Percentiles rank a stretch among this genome's conserved stretches.
Evolutionary conservation across 345 rosid species (phyloP).

Genomic region (Eucalyptus tenuipes): DNA sequence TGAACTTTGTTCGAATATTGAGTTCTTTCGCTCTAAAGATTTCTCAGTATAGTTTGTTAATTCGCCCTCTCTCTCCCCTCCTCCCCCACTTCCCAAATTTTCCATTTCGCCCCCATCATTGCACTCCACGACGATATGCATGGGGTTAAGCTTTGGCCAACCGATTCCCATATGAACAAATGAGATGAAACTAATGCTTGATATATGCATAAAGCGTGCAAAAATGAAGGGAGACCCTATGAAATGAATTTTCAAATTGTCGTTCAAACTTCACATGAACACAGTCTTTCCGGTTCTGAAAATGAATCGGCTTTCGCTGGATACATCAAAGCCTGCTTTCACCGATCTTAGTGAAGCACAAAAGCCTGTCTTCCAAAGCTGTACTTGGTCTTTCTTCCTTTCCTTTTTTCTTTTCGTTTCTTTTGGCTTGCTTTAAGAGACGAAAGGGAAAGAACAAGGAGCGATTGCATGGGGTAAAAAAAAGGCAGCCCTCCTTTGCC

Average conservation of each 20-base stretch:
- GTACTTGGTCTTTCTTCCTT: background rate
- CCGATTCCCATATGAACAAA: background rate
- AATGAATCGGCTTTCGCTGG: background rate
- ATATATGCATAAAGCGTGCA: background rate
- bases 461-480: background rate
- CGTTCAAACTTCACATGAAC: background rate
- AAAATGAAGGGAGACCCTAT: background rate
- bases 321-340: background rate
- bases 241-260: background rate
- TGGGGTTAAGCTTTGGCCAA: background rate
- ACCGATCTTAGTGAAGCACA: background rate
- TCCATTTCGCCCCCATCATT: background rate
- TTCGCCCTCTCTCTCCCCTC: background rate
- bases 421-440: background rate
- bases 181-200: background rate
- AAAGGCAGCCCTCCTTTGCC: conserved; percentile 12
- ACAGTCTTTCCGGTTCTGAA: background rate
- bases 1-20: background rate
- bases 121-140: background rate
- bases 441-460: background rate
- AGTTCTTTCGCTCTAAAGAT: background rate
- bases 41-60: background rate
- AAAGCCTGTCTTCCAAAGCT: background rate
- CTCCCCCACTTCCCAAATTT: background rate
- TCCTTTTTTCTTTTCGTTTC: background rate